A percentile compares a stretch with the other conserved stretches of the same genome.
Evolutionary conservation across 2,329 filamentous ascomycete genomes (phyloP).

Genomic region (Curvularia sp.): DNA sequence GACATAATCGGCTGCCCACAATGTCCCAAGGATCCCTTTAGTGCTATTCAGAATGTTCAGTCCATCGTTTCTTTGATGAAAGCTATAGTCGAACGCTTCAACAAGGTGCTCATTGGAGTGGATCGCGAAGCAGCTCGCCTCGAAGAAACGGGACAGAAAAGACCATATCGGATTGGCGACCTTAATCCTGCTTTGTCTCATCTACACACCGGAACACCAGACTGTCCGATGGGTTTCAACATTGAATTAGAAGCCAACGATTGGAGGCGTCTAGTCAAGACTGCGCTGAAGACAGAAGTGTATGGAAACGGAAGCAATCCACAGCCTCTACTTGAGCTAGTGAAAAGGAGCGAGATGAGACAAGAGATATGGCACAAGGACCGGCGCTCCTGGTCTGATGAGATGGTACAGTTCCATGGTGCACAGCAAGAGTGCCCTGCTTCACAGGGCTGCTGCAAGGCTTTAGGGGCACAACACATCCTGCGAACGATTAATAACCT

Average conservation of each 20-base stretch:
- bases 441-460: slow-evolving; percentile 26
- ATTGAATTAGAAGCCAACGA: slow-evolving; percentile 54
- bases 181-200: slow-evolving; percentile 48
- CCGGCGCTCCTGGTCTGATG: slow-evolving; percentile 18
- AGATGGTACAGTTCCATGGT: slow-evolving; percentile 33
- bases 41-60: slow-evolving; percentile 55
- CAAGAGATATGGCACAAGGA: slow-evolving; percentile 53
- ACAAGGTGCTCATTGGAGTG: slow-evolving; percentile 51
- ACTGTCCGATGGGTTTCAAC: slow-evolving; percentile 55
- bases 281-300: slow-evolving; percentile 55
- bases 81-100: slow-evolving; percentile 52
- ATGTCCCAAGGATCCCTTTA: slow-evolving; percentile 53
- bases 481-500: slow-evolving; percentile 21
- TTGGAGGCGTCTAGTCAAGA: slow-evolving; percentile 54
- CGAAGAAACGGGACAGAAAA: slow-evolving; percentile 43
- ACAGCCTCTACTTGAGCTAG: slow-evolving; percentile 43
- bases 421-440: slow-evolving; percentile 12
- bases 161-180: slow-evolving; percentile 55
- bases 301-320: slow-evolving; percentile 46
- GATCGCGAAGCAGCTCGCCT: slow-evolving; percentile 50
- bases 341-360: slow-evolving; percentile 51
- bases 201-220: slow-evolving; percentile 52
- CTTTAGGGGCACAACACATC: slow-evolving; percentile 25
- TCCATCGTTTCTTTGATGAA: slow-evolving; percentile 53
- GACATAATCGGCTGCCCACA: slow-evolving; percentile 51